These are phyloP conservation scores for Didymella segeticola DNA, from an alignment of 2,329 filamentous ascomycete species.

Conservation along the genomic window DNA sequence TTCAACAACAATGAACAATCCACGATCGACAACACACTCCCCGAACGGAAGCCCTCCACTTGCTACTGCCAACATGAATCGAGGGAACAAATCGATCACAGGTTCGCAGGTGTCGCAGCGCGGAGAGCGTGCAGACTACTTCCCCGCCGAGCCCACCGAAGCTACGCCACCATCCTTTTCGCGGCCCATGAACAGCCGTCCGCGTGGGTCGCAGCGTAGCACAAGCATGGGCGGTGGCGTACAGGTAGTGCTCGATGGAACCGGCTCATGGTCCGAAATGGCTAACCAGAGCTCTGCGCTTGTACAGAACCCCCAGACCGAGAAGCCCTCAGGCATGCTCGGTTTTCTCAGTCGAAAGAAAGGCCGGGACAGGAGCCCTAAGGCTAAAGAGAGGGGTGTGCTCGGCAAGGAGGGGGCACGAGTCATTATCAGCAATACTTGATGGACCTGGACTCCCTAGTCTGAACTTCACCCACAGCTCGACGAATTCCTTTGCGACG, in stretches of 20 bases:
- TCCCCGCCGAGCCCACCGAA: constrained; percentile 41
- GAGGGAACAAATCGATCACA: constrained; percentile 20
- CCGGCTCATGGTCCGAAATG: constrained; percentile 89
- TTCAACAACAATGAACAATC: constrained; percentile 42
- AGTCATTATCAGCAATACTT: constrained; percentile 56
- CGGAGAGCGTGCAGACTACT: constrained; percentile 45
- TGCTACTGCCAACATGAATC: constrained; percentile 31
- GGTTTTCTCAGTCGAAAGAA: constrained; percentile 90
- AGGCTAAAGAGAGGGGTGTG: constrained; percentile 91
- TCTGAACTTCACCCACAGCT: constrained; percentile 20
- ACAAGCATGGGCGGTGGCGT: constrained; percentile 82
- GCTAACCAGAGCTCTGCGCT: constrained; percentile 82
- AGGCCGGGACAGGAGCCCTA: constrained; percentile 88
- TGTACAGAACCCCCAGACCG: constrained; percentile 50
- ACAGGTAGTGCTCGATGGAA: constrained; percentile 88
- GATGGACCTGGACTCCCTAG: constrained; percentile 16
- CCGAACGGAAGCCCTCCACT: constrained; percentile 57
- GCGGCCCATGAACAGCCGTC: constrained; percentile 53
- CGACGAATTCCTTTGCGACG: constrained; percentile 41
- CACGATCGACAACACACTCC: constrained; percentile 55
- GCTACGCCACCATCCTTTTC: constrained; percentile 43
- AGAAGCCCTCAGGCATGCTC: constrained; percentile 78
- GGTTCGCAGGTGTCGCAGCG: constrained; percentile 45
- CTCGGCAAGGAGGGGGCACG: constrained; percentile 93
- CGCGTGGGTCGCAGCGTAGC: constrained; percentile 70